These are phyloP conservation scores for Penicillium samsonianum DNA, from an alignment of 495 filamentous ascomycete genomes.

Conservation along the genomic window DNA sequence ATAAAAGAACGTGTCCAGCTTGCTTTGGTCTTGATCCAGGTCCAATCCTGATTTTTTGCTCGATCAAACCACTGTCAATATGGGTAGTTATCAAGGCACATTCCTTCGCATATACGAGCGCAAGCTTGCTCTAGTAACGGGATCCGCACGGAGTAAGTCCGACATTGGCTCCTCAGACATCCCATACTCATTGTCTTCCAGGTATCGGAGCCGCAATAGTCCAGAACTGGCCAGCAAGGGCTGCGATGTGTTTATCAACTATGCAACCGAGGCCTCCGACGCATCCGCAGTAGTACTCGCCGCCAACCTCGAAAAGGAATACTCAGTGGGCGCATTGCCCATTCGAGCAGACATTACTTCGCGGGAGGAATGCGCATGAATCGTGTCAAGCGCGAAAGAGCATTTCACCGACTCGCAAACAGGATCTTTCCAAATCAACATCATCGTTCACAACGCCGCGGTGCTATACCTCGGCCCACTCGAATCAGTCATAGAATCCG, in stretches of 20 bases:
- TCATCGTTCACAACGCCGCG: conserved; percentile 79
- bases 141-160: conserved; percentile 1
- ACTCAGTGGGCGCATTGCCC: no score
- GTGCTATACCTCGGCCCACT: conserved; percentile 45
- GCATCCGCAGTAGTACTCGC: background rate
- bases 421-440: conserved; percentile 66
- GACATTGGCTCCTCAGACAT: background rate
- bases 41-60: no score
- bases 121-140: conserved; percentile 11
- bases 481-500: conserved; percentile 29
- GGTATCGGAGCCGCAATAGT: conserved; percentile 15
- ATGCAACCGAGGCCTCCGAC: conserved; percentile 4
- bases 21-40: no score
- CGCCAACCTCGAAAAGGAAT: background rate
- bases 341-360: conserved; percentile 9
- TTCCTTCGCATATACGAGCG: conserved; percentile 1
- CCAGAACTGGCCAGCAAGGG: conserved; percentile 12
- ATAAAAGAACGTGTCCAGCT: no score
- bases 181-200: background rate
- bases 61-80: no score
- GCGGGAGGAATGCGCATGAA: background rate
- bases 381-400: conserved; percentile 27
- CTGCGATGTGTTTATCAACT: conserved; percentile 12
- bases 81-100: no score
- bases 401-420: conserved; percentile 39